Evolutionary conservation across 208 protist genomes (phyloP).

Genomic region (Trypanosomatidae sp.): DNA sequence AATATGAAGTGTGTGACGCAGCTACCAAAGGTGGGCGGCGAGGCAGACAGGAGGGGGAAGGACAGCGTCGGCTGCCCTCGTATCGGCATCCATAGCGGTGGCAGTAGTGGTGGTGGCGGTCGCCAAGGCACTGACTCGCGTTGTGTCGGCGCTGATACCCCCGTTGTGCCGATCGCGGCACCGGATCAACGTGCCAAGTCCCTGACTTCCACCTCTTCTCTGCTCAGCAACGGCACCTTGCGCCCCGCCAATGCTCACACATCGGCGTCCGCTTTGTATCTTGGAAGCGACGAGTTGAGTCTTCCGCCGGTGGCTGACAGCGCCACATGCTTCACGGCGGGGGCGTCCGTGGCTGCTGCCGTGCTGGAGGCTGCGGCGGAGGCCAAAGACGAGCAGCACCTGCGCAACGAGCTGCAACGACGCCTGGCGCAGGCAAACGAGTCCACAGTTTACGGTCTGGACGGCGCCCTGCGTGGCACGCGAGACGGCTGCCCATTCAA

Average conservation of each 20-base stretch:
- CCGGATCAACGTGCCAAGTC: neutral
- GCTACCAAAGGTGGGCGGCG: neutral
- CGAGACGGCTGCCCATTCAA: neutral
- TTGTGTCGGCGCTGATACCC: neutral
- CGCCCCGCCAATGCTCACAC: neutral
- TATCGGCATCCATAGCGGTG: neutral
- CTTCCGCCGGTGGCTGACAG: neutral
- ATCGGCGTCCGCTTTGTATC: neutral
- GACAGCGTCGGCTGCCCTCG: neutral
- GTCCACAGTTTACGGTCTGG: constrained; percentile 6
- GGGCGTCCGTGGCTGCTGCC: neutral
- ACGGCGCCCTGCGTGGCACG: neutral
- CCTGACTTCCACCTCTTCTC: neutral
- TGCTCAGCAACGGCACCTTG: neutral
- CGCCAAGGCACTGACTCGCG: neutral
- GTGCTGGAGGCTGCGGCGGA: neutral
- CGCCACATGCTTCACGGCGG: neutral
- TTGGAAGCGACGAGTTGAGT: neutral
- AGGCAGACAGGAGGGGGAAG: neutral
- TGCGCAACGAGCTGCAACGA: constrained; percentile 9
- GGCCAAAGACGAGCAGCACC: neutral
- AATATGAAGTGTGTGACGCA: neutral
- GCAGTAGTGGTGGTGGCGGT: neutral
- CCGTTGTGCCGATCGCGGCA: neutral
- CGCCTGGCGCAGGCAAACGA: constrained; percentile 5